Evolutionary conservation across 768 basidiomycete species (phyloP).

Genomic region (Trametes maxima): DNA sequence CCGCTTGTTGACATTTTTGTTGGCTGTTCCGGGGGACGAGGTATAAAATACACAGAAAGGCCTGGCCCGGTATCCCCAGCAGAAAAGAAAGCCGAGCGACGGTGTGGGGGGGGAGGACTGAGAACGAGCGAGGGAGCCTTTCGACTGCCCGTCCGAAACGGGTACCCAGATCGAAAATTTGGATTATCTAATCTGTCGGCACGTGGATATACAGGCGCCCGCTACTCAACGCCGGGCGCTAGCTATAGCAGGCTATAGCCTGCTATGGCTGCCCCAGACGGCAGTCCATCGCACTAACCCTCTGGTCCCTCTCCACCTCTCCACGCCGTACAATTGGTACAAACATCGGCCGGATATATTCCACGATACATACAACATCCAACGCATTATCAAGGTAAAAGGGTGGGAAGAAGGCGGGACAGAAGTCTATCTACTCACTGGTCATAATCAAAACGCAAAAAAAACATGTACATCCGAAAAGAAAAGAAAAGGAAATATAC

Average conservation of each 20-base stretch:
- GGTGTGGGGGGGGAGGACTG: background rate
- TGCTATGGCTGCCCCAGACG: too few relatives aligned
- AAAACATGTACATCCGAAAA: constrained; percentile 1
- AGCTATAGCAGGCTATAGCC: too few relatives aligned
- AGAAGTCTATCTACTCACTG: background rate
- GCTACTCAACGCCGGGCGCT: background rate
- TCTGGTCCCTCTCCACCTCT: background rate
- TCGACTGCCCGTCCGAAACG: background rate
- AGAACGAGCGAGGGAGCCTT: background rate
- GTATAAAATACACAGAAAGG: background rate
- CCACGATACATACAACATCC: constrained; percentile 18
- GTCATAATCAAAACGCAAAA: background rate
- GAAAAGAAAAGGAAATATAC: too few relatives aligned
- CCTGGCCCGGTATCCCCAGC: background rate
- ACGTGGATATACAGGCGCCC: background rate
- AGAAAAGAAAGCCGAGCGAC: background rate
- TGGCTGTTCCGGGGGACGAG: background rate
- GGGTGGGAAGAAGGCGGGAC: background rate
- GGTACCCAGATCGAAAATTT: constrained; percentile 20
- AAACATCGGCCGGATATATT: constrained; percentile 16
- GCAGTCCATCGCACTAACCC: too few relatives aligned
- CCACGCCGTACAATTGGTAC: background rate
- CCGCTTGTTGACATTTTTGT: constrained; percentile 79
- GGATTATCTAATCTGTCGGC: constrained; percentile 17
- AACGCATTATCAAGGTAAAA: background rate